Percentiles rank a stretch among this genome's conserved stretches.
Evolutionary conservation across 1,284 basidiomycete species (phyloP).

Genomic region (Rhodotorula sp.): DNA sequence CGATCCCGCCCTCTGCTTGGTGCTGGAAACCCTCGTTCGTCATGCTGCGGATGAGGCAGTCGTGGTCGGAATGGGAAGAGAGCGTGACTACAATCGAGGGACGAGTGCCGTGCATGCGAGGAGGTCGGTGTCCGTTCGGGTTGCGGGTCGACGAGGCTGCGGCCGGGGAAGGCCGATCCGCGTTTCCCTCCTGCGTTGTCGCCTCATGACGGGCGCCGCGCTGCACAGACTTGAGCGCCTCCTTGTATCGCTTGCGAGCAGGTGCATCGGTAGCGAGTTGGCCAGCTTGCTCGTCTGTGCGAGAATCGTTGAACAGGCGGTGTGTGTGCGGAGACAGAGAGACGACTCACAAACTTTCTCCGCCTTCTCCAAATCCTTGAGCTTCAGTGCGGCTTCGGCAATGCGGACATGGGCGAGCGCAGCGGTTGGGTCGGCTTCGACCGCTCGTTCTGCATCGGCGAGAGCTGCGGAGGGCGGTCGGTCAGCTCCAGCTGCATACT

Average conservation of each 20-base stretch:
- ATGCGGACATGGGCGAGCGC: not conserved
- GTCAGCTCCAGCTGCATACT: too few relatives aligned
- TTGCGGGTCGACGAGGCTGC: too few relatives aligned
- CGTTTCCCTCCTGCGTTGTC: too few relatives aligned
- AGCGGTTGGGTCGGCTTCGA: not conserved
- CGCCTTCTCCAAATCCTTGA: not conserved
- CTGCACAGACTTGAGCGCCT: not conserved
- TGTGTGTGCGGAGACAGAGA: too few relatives aligned
- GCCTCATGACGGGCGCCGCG: too few relatives aligned
- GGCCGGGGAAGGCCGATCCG: too few relatives aligned
- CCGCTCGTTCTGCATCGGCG: not conserved
- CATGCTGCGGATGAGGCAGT: too few relatives aligned
- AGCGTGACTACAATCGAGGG: too few relatives aligned
- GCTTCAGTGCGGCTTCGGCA: not conserved
- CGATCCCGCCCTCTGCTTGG: not conserved
- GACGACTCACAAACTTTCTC: not conserved
- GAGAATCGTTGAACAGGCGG: too few relatives aligned
- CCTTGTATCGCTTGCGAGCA: not conserved
- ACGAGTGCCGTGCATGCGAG: too few relatives aligned
- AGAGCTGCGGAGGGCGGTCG: not conserved
- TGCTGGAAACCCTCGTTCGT: not conserved
- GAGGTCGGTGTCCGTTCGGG: too few relatives aligned
- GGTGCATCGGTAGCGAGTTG: not conserved
- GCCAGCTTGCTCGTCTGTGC: not conserved
- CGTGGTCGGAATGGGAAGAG: too few relatives aligned